These are phyloP conservation scores for Plasmodium sp. DNA, from an alignment of 169 alveolate species.

Conservation along the genomic window DNA sequence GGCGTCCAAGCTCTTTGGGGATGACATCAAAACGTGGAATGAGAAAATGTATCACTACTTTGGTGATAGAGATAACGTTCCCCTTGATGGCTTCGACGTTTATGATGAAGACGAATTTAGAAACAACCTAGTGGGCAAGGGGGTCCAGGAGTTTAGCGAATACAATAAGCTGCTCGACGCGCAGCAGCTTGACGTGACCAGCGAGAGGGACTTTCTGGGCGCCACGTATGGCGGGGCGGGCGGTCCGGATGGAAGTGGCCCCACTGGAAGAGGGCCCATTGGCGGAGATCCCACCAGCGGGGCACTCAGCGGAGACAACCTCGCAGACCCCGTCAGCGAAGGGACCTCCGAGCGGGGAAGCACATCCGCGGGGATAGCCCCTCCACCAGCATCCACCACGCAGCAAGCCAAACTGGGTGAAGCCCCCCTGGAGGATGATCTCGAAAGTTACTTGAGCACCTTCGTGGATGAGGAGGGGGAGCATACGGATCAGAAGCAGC, in stretches of 20 bases:
- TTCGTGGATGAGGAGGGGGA: conserved; percentile 30
- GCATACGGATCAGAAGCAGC: not conserved
- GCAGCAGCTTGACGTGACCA: not conserved
- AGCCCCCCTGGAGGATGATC: not conserved
- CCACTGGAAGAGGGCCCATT: not conserved
- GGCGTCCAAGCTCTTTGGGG: conserved; percentile 73
- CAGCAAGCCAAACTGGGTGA: not conserved
- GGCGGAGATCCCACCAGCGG: not conserved
- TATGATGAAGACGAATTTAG: conserved; percentile 59
- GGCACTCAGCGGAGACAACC: not conserved
- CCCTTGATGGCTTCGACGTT: conserved; percentile 27
- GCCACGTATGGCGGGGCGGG: conserved; percentile 22
- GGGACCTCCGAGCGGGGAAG: not conserved
- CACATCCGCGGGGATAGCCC: not conserved
- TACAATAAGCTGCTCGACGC: conserved; percentile 16
- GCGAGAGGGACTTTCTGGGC: conserved; percentile 8
- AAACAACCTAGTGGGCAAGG: not conserved
- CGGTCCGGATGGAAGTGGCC: not conserved
- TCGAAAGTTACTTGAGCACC: conserved; percentile 36
- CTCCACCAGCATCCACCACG: not conserved
- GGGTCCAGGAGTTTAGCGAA: conserved; percentile 18
- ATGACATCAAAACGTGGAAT: conserved; percentile 56
- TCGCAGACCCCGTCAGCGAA: not conserved
- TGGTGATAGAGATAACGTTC: conserved; percentile 33
- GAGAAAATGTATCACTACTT: conserved; percentile 72